A percentile compares a stretch with the other conserved stretches of the same genome.
Conservation (phyloP, 306 rosid species). For the Herpetospermum pedunculosum region DNA sequence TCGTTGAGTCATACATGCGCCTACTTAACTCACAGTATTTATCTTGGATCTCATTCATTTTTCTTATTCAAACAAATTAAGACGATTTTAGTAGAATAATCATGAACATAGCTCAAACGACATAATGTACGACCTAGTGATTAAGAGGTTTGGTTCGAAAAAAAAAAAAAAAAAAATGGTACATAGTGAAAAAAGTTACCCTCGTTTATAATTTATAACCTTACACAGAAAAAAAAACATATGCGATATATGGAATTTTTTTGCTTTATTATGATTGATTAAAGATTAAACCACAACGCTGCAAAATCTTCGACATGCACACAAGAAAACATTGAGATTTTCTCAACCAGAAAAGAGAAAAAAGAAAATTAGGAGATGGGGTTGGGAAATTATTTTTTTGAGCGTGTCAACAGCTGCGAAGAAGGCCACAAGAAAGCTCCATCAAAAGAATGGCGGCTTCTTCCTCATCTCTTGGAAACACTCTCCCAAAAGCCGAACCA, state of each 20-base stretch:
- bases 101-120: too few relatives aligned
- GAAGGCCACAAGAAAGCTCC: slow-evolving; percentile 51
- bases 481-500: slow-evolving; percentile 19
- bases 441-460: slow-evolving; percentile 61
- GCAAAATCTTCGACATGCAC: background rate
- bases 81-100: too few relatives aligned
- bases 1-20: too few relatives aligned
- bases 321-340: background rate
- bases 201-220: too few relatives aligned
- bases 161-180: too few relatives aligned
- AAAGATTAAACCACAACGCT: background rate
- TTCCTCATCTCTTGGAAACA: slow-evolving; percentile 51
- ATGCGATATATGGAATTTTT: background rate
- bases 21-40: too few relatives aligned
- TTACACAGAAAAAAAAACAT: too few relatives aligned
- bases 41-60: too few relatives aligned
- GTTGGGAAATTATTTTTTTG: background rate
- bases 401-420: slow-evolving; percentile 9
- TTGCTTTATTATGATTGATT: background rate
- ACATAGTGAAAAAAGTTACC: too few relatives aligned
- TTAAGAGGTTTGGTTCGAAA: too few relatives aligned
- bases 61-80: too few relatives aligned
- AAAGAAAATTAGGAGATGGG: background rate
- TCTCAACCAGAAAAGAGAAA: background rate
- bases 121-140: too few relatives aligned